Conservation (phyloP, 1,139 yeast genomes). For the Kodamaea arcana region DNA sequence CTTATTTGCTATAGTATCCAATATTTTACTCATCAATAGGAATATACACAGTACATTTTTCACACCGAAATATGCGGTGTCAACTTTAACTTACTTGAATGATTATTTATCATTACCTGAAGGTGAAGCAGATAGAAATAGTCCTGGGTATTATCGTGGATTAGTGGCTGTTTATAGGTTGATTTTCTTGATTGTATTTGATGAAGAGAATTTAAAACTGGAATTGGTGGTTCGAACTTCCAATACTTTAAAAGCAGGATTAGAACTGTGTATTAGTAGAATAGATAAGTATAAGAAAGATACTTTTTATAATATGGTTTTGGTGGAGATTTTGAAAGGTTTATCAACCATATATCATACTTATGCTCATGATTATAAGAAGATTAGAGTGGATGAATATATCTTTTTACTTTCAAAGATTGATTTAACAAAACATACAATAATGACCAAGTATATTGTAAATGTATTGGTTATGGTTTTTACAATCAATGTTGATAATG, state of each 20-base stretch:
- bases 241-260: constrained; percentile 13
- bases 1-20: constrained; percentile 22
- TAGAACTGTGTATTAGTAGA: constrained; percentile 12
- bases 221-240: constrained; percentile 11
- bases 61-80: constrained; percentile 18
- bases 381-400: constrained; percentile 4
- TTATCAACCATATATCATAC: constrained; percentile 25
- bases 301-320: constrained; percentile 12
- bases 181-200: constrained; percentile 22
- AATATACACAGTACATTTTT: constrained; percentile 18
- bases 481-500: constrained; percentile 8
- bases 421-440: constrained; percentile 7
- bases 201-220: constrained; percentile 5
- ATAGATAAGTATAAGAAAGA: constrained; percentile 6
- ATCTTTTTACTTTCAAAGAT: constrained; percentile 5
- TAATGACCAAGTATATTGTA: constrained; percentile 16
- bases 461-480: constrained; percentile 17
- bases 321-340: constrained; percentile 26
- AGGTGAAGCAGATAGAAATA: constrained; percentile 3
- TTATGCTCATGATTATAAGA: constrained; percentile 9
- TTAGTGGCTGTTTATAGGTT: constrained; percentile 25
- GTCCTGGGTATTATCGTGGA: constrained; percentile 11
- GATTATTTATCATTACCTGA: constrained; percentile 7
- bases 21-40: constrained; percentile 26
- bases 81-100: constrained; percentile 15